phyloP scores from a whole-genome alignment of 2,329 filamentous ascomycete genomes.

The Apiospora hydei region DNA sequence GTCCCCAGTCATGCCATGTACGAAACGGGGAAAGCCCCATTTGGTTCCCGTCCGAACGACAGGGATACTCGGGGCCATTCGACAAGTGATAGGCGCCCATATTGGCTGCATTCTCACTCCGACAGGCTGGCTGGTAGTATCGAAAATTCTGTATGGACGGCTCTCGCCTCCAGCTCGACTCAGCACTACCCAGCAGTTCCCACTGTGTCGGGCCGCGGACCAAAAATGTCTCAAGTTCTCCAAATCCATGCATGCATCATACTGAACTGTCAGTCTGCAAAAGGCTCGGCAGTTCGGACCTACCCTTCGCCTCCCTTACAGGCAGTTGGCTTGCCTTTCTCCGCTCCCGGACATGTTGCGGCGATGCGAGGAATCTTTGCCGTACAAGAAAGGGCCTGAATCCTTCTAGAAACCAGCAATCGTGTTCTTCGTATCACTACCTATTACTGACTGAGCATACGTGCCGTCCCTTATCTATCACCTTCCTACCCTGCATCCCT shows the following conservation, averaged over 20 bases:
- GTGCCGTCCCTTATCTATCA: background rate
- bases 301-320: background rate
- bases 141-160: no score
- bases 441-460: no score
- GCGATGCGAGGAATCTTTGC: background rate
- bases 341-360: background rate
- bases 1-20: background rate
- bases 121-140: background rate
- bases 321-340: background rate
- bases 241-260: background rate
- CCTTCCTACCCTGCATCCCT: background rate
- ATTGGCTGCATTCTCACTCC: background rate
- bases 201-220: background rate
- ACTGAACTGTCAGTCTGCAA: background rate
- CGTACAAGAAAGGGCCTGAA: no score
- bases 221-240: background rate
- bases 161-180: background rate
- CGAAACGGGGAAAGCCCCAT: background rate
- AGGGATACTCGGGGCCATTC: background rate
- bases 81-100: background rate
- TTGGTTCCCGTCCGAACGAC: background rate
- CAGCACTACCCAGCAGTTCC: background rate
- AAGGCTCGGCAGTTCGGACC: background rate
- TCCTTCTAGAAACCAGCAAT: no score
- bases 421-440: background rate